phyloP scores from a whole-genome alignment of 2,329 filamentous ascomycete species.

The Coniochaeta prunicola region DNA sequence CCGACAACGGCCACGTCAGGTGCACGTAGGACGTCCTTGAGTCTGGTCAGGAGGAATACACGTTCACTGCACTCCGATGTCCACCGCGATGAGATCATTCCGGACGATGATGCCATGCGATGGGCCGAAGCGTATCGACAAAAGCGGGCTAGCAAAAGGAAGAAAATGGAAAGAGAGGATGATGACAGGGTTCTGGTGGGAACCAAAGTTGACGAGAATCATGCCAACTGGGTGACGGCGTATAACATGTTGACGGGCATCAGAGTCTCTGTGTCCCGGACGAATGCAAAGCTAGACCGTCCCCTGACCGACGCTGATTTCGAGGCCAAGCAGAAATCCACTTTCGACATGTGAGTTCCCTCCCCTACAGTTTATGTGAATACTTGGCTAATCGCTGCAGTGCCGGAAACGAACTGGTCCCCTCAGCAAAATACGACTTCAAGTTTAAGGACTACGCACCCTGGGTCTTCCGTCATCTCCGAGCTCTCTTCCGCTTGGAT shows the following conservation, averaged over 20 bases:
- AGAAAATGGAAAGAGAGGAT: conserved; percentile 76
- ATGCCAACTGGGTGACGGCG: conserved; percentile 94
- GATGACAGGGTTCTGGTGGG: conserved; percentile 93
- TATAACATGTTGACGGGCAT: conserved; percentile 99
- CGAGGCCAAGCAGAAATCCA: conserved; percentile 91
- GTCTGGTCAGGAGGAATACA: conserved; percentile 71
- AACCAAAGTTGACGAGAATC: conserved; percentile 94
- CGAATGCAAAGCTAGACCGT: conserved; percentile 93
- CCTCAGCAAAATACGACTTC: conserved; percentile 98
- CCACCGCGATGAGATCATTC: conserved; percentile 73
- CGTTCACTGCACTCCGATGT: conserved; percentile 79
- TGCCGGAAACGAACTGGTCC: conserved; percentile 93
- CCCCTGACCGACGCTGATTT: conserved; percentile 89
- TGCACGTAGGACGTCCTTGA: conserved; percentile 73
- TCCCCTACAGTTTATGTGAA: neutral
- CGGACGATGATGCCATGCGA: conserved; percentile 82
- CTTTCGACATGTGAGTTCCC: conserved; percentile 88
- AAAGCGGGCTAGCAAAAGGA: conserved; percentile 82
- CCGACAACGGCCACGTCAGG: conserved; percentile 49
- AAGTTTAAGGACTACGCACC: conserved; percentile 99
- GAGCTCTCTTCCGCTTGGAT: conserved; percentile 81
- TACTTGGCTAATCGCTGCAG: conserved; percentile 34
- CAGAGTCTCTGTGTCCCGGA: conserved; percentile 90
- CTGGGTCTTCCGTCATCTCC: conserved; percentile 94
- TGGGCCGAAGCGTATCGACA: conserved; percentile 93